Percentiles rank a stretch among this genome's conserved stretches.
phyloP scores from a whole-genome alignment of 495 filamentous ascomycete genomes.

The Aspergillus sclerotioniger region DNA sequence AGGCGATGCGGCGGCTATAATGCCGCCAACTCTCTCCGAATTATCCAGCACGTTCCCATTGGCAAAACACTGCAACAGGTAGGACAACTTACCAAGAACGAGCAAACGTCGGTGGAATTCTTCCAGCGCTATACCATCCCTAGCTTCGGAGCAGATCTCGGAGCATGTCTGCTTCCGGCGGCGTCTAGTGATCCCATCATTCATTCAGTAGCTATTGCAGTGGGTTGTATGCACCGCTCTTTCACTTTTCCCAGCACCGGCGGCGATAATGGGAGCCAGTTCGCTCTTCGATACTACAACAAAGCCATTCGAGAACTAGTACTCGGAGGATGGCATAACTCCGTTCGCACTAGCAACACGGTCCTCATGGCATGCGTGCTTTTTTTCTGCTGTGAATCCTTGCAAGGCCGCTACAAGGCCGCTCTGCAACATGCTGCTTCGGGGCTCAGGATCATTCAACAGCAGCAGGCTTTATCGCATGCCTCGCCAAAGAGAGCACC shows the following conservation, averaged over 20 bases:
- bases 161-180: background rate
- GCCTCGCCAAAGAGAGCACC: background rate
- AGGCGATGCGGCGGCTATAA: background rate
- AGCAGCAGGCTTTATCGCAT: background rate
- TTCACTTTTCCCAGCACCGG: background rate
- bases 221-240: background rate
- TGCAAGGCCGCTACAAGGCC: constrained; percentile 2
- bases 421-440: constrained; percentile 3
- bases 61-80: background rate
- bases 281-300: background rate
- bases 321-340: background rate
- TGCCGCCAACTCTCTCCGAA: background rate
- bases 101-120: background rate
- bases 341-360: background rate
- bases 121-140: constrained; percentile 1
- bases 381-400: constrained; percentile 3
- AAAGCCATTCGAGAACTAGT: constrained; percentile 3
- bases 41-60: background rate
- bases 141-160: background rate
- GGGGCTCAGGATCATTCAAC: background rate
- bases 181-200: background rate
- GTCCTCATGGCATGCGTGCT: background rate
- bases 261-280: background rate
- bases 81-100: background rate
- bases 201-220: background rate